Percentiles rank a stretch among this genome's conserved stretches.
Conservation (phyloP, 2,329 filamentous ascomycete species). For the Arachnomyces sp. region DNA sequence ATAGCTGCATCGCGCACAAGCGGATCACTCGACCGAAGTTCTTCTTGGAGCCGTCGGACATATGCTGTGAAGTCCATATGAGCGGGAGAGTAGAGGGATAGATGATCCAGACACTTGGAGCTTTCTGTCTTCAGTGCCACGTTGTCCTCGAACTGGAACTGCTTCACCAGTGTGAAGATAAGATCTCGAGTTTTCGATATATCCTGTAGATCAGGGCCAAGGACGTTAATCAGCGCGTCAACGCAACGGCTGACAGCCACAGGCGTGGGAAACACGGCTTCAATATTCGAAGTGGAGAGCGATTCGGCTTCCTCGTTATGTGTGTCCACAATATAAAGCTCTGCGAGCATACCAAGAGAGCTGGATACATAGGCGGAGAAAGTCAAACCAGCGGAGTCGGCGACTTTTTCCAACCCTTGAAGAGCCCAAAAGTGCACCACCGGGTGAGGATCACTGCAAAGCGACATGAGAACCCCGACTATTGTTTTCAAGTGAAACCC, state of each 20-base stretch:
- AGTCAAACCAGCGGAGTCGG: slow-evolving; percentile 84
- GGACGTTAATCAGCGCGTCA: slow-evolving; percentile 91
- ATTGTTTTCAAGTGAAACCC: slow-evolving; percentile 95
- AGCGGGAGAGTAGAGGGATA: slow-evolving; percentile 83
- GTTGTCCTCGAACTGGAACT: slow-evolving; percentile 71
- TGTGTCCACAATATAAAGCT: slow-evolving; percentile 83
- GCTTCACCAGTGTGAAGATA: slow-evolving; percentile 74
- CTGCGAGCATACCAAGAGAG: slow-evolving; percentile 85
- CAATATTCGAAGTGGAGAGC: slow-evolving; percentile 78
- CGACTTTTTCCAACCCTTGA: slow-evolving; percentile 75
- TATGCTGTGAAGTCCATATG: slow-evolving; percentile 79
- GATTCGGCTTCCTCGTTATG: slow-evolving; percentile 79
- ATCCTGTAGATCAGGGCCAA: slow-evolving; percentile 91
- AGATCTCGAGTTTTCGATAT: slow-evolving; percentile 84
- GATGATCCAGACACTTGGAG: slow-evolving; percentile 76
- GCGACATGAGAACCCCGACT: slow-evolving; percentile 93
- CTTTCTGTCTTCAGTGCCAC: slow-evolving; percentile 65
- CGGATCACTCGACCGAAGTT: slow-evolving; percentile 60
- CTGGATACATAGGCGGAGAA: slow-evolving; percentile 87
- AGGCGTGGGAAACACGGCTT: slow-evolving; percentile 73
- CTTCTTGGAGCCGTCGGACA: slow-evolving; percentile 69
- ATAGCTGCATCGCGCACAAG: slow-evolving; percentile 72
- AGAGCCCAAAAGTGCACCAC: slow-evolving; percentile 95
- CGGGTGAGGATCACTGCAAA: slow-evolving; percentile 91
- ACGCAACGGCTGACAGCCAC: slow-evolving; percentile 79